Percentiles rank a stretch among this genome's conserved stretches.
Evolutionary conservation across 305 asterid genomes (phyloP).

Genomic region (Fraxinus greggii): DNA sequence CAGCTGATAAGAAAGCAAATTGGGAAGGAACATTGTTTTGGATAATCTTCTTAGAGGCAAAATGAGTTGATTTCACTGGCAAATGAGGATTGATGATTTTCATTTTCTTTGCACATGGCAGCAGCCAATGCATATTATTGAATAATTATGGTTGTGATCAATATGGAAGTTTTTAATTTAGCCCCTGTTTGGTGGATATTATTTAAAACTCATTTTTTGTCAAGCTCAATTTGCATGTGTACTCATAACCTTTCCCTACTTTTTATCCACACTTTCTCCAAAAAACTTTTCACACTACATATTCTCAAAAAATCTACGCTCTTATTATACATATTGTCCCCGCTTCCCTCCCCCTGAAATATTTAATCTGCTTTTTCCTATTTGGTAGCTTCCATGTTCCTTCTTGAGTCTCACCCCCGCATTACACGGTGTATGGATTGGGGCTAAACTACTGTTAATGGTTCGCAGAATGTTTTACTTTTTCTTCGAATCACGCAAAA

Average conservation of each 20-base stretch:
- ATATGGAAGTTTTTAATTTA: not conserved
- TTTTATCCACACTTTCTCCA: not conserved
- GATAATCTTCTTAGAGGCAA: not conserved
- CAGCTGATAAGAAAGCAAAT: not conserved
- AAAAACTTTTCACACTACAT: not conserved
- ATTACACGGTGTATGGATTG: conserved; percentile 9
- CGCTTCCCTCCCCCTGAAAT: not conserved
- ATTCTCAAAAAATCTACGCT: not conserved
- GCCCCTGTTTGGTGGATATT: not conserved
- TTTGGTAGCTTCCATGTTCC: not conserved
- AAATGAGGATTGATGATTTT: not conserved
- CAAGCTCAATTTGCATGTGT: not conserved
- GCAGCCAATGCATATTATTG: not conserved
- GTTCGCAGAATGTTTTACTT: conserved; percentile 88
- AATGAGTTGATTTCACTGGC: not conserved
- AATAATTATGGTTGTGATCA: not conserved
- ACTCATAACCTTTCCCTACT: not conserved
- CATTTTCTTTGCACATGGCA: not conserved
- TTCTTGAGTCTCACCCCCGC: not conserved
- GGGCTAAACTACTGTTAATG: conserved; percentile 20
- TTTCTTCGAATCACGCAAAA: conserved; percentile 84
- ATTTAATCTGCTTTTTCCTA: not conserved
- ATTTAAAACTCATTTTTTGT: not conserved
- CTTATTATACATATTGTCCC: not conserved
- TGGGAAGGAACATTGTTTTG: not conserved